Conservation (phyloP, 2,329 filamentous ascomycete genomes). For the Botryotinia narcissicola region DNA sequence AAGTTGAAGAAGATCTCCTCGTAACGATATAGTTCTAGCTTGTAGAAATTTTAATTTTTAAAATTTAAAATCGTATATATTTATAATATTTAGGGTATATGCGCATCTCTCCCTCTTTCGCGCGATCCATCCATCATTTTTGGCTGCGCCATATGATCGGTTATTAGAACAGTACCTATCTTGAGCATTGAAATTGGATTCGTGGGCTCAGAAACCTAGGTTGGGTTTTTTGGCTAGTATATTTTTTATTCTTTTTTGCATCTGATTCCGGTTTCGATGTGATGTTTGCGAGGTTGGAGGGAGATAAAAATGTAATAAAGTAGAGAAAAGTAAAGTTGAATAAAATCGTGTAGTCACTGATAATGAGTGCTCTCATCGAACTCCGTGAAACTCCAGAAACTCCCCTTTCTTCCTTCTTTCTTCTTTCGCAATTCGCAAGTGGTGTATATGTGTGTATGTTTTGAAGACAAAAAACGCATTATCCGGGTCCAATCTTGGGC, state of each 20-base stretch:
- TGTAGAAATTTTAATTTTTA: no score
- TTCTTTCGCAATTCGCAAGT: background rate
- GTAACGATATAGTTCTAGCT: background rate
- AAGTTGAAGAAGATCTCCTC: background rate
- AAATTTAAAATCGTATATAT: background rate
- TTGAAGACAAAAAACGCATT: conserved; percentile 38
- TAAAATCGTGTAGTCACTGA: background rate
- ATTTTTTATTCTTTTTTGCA: background rate
- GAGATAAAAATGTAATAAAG: background rate
- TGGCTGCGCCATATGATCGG: background rate
- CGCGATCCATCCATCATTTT: background rate
- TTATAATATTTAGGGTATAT: background rate
- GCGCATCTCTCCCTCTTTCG: background rate
- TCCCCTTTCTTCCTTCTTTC: background rate
- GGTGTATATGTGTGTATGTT: background rate
- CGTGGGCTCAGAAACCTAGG: no score
- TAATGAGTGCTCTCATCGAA: background rate
- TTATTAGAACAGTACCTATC: background rate
- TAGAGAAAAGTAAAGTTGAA: background rate
- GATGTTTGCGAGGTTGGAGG: background rate
- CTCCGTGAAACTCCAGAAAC: background rate
- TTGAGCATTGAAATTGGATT: background rate
- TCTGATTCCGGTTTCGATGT: background rate
- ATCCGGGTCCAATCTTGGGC: conserved; percentile 59
- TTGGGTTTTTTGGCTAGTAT: background rate